phyloP scores from a whole-genome alignment of 129 eudicot genomes.

The Pittosporum tobira region DNA sequence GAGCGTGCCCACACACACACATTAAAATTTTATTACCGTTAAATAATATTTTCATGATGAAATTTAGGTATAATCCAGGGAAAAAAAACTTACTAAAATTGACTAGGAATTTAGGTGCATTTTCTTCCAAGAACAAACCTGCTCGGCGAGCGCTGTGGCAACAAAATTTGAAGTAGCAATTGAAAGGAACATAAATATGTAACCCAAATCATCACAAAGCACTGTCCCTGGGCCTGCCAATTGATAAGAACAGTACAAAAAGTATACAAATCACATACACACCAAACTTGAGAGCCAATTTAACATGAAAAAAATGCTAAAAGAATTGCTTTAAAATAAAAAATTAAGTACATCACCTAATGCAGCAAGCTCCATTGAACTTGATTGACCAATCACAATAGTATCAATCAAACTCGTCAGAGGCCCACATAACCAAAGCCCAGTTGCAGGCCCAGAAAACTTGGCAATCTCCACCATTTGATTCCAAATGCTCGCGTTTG shows the following conservation, averaged over 20 bases:
- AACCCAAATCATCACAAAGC: constrained; percentile 77
- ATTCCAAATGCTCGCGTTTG: constrained; percentile 58
- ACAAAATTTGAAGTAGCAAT: constrained; percentile 93
- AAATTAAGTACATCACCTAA: constrained; percentile 37
- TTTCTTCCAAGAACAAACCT: constrained; percentile 34
- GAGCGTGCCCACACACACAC: too few relatives aligned
- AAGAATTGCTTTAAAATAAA: too few relatives aligned
- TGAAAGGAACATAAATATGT: constrained; percentile 87
- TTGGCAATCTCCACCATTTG: constrained; percentile 79
- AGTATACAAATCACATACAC: neutral
- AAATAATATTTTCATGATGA: too few relatives aligned
- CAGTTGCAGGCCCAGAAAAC: constrained; percentile 92
- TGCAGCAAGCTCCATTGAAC: constrained; percentile 93
- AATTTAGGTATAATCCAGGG: too few relatives aligned
- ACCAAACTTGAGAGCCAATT: too few relatives aligned
- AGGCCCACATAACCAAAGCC: constrained; percentile 90
- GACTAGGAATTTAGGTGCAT: too few relatives aligned
- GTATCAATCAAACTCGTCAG: constrained; percentile 94
- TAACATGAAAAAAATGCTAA: too few relatives aligned
- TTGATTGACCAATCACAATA: constrained; percentile 84
- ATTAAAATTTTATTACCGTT: too few relatives aligned
- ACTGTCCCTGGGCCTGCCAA: constrained; percentile 93
- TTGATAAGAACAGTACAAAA: constrained; percentile 1
- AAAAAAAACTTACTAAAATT: too few relatives aligned
- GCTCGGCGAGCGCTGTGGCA: constrained; percentile 81